phyloP scores from a whole-genome alignment of 2,329 filamentous ascomycete genomes.

The Leptographium lundbergii region DNA sequence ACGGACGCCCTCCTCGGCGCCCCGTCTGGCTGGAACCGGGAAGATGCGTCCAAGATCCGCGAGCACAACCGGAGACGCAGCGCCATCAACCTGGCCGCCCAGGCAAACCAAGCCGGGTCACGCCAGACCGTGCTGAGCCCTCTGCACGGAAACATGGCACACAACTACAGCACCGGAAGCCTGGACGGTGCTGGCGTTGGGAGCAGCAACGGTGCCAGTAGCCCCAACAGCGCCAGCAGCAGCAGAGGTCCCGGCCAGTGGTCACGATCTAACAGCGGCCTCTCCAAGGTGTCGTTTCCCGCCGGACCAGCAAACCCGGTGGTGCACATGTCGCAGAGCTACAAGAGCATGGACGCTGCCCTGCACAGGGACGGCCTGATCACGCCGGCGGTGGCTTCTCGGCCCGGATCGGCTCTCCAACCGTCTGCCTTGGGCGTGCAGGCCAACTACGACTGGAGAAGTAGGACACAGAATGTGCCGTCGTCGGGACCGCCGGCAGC shows the following conservation, averaged over 20 bases:
- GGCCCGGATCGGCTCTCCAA: not conserved
- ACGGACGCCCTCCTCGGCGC: constrained; percentile 42
- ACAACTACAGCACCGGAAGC: constrained; percentile 1
- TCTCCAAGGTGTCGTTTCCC: constrained; percentile 9
- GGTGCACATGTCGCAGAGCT: constrained; percentile 9
- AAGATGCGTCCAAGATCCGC: constrained; percentile 33
- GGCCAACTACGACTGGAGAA: not conserved
- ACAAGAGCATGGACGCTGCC: constrained; percentile 11
- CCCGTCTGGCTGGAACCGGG: constrained; percentile 35
- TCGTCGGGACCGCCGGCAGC: not conserved
- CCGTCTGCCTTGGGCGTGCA: not conserved
- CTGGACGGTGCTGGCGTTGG: not conserved
- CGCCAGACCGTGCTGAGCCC: constrained; percentile 6
- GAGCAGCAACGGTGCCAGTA: not conserved
- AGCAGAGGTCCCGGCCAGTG: not conserved
- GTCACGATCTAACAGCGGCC: constrained; percentile 5
- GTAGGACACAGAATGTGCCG: not conserved
- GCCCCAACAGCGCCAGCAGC: not conserved
- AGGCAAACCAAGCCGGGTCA: not conserved
- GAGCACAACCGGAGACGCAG: constrained; percentile 38
- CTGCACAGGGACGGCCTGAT: not conserved
- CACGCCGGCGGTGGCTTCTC: not conserved
- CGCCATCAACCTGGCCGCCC: constrained; percentile 21
- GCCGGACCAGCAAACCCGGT: constrained; percentile 1
- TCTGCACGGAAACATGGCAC: constrained; percentile 7